Evolutionary conservation across 2,329 filamentous ascomycete genomes (phyloP).

Genomic region (Phyllosticta citriasiana): DNA sequence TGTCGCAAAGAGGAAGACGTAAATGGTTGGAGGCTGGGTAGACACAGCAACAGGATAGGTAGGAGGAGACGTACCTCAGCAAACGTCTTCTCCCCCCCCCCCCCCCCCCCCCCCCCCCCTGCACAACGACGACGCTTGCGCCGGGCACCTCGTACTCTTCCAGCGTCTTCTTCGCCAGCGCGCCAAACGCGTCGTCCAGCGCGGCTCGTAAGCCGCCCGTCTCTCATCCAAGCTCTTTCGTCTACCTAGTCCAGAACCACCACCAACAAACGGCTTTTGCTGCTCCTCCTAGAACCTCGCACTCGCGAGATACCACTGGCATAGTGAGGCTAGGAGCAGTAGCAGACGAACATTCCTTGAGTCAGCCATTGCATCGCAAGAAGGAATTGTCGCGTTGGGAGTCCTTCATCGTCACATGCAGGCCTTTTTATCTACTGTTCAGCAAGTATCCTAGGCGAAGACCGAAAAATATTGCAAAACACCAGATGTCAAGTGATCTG

Average conservation of each 20-base stretch:
- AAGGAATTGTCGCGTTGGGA: neutral
- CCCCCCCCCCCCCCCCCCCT: no score
- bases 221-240: neutral
- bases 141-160: constrained; percentile 40
- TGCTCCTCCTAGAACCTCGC: neutral
- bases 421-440: neutral
- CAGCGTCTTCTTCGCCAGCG: constrained; percentile 21
- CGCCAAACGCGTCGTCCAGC: constrained; percentile 11
- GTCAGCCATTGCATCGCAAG: neutral
- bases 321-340: neutral
- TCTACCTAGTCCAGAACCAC: neutral
- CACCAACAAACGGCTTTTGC: neutral
- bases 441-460: neutral
- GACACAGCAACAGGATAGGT: no score
- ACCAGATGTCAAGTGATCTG: no score
- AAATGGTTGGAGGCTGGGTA: no score
- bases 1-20: no score
- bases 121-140: constrained; percentile 39
- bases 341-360: neutral
- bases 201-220: neutral
- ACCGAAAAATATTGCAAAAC: no score
- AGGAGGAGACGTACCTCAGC: constrained; percentile 19
- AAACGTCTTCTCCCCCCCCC: constrained; percentile 30
- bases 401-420: neutral
- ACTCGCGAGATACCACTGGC: neutral